These are phyloP conservation scores for Aureobasidium leucospermi DNA, from an alignment of 2,329 filamentous ascomycete species.

Conservation along the genomic window DNA sequence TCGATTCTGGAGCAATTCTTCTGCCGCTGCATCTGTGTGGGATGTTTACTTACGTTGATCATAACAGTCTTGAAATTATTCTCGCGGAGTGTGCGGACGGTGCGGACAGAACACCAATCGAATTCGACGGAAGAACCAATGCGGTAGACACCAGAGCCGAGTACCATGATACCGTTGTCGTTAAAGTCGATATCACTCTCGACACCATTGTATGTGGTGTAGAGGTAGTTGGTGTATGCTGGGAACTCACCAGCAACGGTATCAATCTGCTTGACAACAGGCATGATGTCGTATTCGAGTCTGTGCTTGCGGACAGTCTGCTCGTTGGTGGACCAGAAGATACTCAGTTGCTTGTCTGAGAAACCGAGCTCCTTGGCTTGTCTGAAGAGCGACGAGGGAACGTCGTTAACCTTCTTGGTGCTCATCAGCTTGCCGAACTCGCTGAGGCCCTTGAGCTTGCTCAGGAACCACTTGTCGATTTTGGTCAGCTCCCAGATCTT, in stretches of 20 bases:
- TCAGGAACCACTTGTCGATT: conserved; percentile 98
- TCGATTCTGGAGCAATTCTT: too few species aligned
- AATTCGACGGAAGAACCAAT: conserved; percentile 95
- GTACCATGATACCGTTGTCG: conserved; percentile 90
- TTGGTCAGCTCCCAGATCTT: conserved; percentile 98
- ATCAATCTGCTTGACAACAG: conserved; percentile 96
- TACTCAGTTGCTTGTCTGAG: conserved; percentile 85
- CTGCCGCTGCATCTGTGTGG: too few species aligned
- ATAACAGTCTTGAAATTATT: too few species aligned
- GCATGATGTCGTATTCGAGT: conserved; percentile 77
- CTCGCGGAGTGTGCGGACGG: too few species aligned
- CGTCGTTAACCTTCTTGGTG: conserved; percentile 58
- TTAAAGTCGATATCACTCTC: conserved; percentile 78
- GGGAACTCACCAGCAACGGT: conserved; percentile 97
- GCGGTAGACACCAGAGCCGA: conserved; percentile 91
- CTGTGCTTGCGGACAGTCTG: conserved; percentile 77
- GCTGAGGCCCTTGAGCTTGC: conserved; percentile 81
- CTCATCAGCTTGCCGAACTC: conserved; percentile 79
- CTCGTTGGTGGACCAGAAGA: conserved; percentile 92
- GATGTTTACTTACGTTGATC: conserved; percentile 73
- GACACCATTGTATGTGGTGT: conserved; percentile 88
- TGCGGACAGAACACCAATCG: conserved; percentile 96
- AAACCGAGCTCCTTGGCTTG: conserved; percentile 92
- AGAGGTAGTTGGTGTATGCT: conserved; percentile 76
- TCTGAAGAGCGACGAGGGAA: conserved; percentile 59